These are phyloP conservation scores for Aureobasidium sp. DNA, from an alignment of 2,329 filamentous ascomycete species.

Conservation along the genomic window DNA sequence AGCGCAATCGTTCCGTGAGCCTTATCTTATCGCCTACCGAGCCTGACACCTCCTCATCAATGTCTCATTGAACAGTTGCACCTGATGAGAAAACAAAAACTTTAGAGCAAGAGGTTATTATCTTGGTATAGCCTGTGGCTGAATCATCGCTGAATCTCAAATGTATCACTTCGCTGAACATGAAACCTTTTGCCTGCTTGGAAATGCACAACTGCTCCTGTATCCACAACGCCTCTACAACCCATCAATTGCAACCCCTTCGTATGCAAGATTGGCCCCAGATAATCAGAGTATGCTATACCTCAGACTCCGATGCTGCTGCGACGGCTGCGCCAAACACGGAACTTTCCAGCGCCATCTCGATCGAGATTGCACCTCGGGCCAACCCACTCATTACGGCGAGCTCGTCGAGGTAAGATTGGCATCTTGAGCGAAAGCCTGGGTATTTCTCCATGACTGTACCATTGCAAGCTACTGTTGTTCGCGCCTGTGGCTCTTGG, in stretches of 20 bases:
- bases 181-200: conserved; percentile 4
- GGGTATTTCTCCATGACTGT: conserved; percentile 76
- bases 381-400: conserved; percentile 33
- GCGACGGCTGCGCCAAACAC: conserved; percentile 70
- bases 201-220: conserved; percentile 4
- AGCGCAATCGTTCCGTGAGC: background rate
- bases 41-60: background rate
- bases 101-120: too few species aligned
- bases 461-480: conserved; percentile 65
- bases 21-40: conserved; percentile 11
- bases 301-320: conserved; percentile 22
- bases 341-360: conserved; percentile 66
- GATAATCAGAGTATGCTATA: background rate
- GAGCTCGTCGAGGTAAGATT: conserved; percentile 57
- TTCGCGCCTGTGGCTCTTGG: background rate
- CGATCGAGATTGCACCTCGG: conserved; percentile 50
- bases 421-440: conserved; percentile 55
- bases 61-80: background rate
- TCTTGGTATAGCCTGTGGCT: background rate
- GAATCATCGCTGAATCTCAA: background rate
- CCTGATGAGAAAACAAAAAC: too few species aligned
- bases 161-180: background rate
- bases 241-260: background rate
- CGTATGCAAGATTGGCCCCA: background rate
- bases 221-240: conserved; percentile 1